Evolutionary conservation across 164 flowering plant species (phyloP).

Genomic region (Sedum album): DNA sequence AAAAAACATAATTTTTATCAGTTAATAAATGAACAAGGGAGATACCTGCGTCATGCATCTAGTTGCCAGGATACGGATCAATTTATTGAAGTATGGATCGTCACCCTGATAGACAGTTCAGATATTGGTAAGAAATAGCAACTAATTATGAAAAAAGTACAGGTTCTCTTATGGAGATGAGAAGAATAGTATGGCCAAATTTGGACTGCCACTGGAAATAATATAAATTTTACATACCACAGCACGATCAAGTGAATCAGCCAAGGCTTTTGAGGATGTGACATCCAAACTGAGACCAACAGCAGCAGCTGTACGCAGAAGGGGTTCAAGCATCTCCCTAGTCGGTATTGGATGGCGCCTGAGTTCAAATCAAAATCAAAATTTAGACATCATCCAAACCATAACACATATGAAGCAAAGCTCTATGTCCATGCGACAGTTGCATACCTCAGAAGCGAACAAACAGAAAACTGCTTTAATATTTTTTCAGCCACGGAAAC

Average conservation of each 20-base stretch:
- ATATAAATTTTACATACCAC: slow-evolving; percentile 38
- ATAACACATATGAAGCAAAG: not conserved
- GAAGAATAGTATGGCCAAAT: not conserved
- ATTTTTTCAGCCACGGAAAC: slow-evolving; percentile 91
- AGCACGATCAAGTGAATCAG: slow-evolving; percentile 94
- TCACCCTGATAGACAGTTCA: slow-evolving; percentile 42
- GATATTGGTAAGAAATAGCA: not conserved
- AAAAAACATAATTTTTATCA: not conserved
- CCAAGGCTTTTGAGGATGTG: slow-evolving; percentile 89
- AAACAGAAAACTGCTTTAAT: slow-evolving; percentile 57
- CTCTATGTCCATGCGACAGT: not conserved
- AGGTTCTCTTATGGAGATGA: too few species aligned
- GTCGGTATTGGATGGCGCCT: slow-evolving; percentile 98
- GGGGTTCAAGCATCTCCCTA: slow-evolving; percentile 92
- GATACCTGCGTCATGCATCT: slow-evolving; percentile 99
- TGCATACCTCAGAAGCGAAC: slow-evolving; percentile 73
- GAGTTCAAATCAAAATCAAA: slow-evolving; percentile 14
- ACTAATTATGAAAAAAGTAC: not conserved
- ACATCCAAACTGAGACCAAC: slow-evolving; percentile 78
- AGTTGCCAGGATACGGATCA: slow-evolving; percentile 88
- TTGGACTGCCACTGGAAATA: not conserved
- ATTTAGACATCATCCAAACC: not conserved
- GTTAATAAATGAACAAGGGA: not conserved
- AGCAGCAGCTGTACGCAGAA: slow-evolving; percentile 83
- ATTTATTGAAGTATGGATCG: slow-evolving; percentile 96